Percentiles rank a stretch among this genome's conserved stretches.
Evolutionary conservation across 2,329 filamentous ascomycete species (phyloP).

Genomic region (Aspergillus spinulosporus): DNA sequence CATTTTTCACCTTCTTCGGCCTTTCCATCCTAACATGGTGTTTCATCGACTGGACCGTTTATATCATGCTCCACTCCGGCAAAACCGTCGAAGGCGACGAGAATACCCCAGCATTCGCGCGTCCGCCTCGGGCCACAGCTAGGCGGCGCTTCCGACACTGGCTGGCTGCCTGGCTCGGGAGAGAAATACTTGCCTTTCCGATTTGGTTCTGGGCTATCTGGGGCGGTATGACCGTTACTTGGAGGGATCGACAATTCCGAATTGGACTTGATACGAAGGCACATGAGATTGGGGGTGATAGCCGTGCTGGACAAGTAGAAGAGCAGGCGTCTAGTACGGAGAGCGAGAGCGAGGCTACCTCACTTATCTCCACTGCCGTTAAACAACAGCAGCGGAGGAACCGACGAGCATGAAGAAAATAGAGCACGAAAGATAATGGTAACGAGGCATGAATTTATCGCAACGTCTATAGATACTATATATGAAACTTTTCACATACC

Average conservation of each 20-base stretch:
- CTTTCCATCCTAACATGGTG: conserved; percentile 70
- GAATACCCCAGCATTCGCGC: conserved; percentile 73
- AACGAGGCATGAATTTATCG: conserved; percentile 5
- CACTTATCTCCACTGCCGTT: conserved; percentile 1
- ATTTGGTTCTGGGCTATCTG: conserved; percentile 90
- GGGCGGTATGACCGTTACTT: conserved; percentile 82
- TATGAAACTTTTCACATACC: conserved; percentile 1
- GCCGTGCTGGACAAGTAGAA: conserved; percentile 8
- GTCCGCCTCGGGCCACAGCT: conserved; percentile 47
- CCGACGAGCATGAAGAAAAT: conserved; percentile 14
- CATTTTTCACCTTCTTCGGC: conserved; percentile 67
- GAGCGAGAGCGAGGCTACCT: conserved; percentile 1
- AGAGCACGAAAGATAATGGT: neutral
- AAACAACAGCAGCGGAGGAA: conserved; percentile 12
- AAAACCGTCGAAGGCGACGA: conserved; percentile 69
- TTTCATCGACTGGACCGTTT: conserved; percentile 70
- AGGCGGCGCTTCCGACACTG: conserved; percentile 67
- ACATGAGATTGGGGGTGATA: conserved; percentile 50
- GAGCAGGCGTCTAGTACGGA: conserved; percentile 26
- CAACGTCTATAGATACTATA: conserved; percentile 7
- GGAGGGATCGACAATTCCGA: conserved; percentile 79
- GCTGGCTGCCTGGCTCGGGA: conserved; percentile 78
- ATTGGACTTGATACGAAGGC: conserved; percentile 86
- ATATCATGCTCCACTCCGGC: conserved; percentile 71
- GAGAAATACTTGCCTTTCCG: conserved; percentile 79